A percentile compares a stretch with the other conserved stretches of the same genome.
Conservation (phyloP, 345 rosid species). For the Corchorus olitorius region DNA sequence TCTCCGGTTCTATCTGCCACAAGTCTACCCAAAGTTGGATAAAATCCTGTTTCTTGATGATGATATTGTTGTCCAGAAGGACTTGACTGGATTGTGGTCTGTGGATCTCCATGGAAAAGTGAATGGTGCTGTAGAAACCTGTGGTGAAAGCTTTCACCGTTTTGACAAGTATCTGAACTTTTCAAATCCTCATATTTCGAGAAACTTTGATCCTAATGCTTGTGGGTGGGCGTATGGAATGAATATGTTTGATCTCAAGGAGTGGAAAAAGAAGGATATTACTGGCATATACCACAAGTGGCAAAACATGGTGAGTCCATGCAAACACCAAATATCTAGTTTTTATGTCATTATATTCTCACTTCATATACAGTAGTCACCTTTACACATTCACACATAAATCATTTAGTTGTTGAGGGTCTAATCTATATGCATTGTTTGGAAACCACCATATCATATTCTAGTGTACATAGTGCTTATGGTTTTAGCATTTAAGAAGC, state of each 20-base stretch:
- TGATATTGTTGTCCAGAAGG: slow-evolving; percentile 98
- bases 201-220: slow-evolving; percentile 90
- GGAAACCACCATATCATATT: not conserved
- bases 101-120: slow-evolving; percentile 89
- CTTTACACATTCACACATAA: slow-evolving; percentile 1
- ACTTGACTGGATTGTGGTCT: slow-evolving; percentile 82
- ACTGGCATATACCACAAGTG: slow-evolving; percentile 98
- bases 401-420: not conserved
- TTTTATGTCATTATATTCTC: not conserved
- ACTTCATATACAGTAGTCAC: not conserved
- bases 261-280: slow-evolving; percentile 93
- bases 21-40: slow-evolving; percentile 88
- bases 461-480: too few relatives aligned
- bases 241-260: slow-evolving; percentile 91
- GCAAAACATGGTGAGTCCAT: slow-evolving; percentile 88
- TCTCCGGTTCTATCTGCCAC: slow-evolving; percentile 92
- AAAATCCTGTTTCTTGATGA: slow-evolving; percentile 94
- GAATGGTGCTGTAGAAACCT: slow-evolving; percentile 98
- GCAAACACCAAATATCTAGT: not conserved
- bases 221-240: slow-evolving; percentile 99
- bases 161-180: slow-evolving; percentile 97
- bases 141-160: slow-evolving; percentile 98
- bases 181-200: slow-evolving; percentile 85
- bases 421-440: slow-evolving; percentile 1
- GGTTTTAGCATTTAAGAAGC: not conserved